phyloP scores from a whole-genome alignment of 129 eudicot species.

The Gnaphalium uliginosum region DNA sequence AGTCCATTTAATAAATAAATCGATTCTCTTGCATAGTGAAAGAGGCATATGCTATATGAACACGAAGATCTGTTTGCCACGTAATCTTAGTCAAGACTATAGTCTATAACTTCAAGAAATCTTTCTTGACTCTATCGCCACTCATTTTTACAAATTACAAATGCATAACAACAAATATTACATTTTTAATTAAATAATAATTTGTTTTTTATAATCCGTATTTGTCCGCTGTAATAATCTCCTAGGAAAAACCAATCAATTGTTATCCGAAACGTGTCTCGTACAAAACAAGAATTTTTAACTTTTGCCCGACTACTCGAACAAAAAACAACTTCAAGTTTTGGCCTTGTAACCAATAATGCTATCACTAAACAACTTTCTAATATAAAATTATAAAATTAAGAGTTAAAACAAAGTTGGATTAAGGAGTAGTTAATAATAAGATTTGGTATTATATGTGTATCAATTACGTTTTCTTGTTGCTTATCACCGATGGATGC shows the following conservation, averaged over 20 bases:
- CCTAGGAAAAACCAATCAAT: conserved; percentile 29
- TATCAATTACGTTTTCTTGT: conserved; percentile 32
- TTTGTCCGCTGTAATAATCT: conserved; percentile 11
- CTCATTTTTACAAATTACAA: conserved; percentile 12
- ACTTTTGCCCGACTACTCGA: conserved; percentile 18
- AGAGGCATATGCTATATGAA: not conserved
- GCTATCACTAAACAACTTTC: no score
- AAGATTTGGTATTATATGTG: conserved; percentile 31
- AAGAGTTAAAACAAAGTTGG: not conserved
- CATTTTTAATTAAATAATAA: no score
- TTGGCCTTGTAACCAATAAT: conserved; percentile 11
- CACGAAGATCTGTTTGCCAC: conserved; percentile 32
- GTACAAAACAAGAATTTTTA: conserved; percentile 40
- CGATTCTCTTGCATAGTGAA: not conserved
- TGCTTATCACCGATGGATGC: conserved; percentile 30
- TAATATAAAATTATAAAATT: not conserved
- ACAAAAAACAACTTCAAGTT: conserved; percentile 21
- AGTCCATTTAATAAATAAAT: not conserved
- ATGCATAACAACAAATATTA: not conserved
- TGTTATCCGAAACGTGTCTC: conserved; percentile 21
- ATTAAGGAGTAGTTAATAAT: not conserved
- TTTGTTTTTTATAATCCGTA: not conserved
- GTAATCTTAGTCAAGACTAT: conserved; percentile 25
- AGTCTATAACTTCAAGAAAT: conserved; percentile 27
- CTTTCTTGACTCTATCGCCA: conserved; percentile 31